Evolutionary conservation across 345 rosid genomes (phyloP), one percentile per base, ranked within the genome.

Genomic region (Camelina sativa): DNA sequence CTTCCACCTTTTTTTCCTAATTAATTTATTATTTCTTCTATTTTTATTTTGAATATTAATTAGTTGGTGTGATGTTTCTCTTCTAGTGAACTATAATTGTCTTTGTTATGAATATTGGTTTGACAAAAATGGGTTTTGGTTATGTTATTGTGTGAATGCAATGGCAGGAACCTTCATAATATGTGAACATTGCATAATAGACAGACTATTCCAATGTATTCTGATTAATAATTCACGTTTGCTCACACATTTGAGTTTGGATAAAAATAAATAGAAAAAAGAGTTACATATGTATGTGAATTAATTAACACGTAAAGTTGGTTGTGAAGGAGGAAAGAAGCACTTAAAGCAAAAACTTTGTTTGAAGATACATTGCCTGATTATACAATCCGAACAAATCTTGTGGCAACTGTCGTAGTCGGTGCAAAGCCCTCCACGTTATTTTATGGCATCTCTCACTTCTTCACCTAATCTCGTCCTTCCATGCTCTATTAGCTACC

Each of bases 11-110:
- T 0, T 17, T 16, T n/a, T 40, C 9, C 32, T 23, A 7, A 12
- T 52, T 2, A 16, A 53, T 40, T 52, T 25, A 11, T 11, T 62
- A 11, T 2, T 62, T 19, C 11, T 35, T 70, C 16, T 7, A 9
- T 12, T 3, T 22, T 17, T 16, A 1, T 28, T 6, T 38, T 12
- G 2, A 28, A 75, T 10, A 38, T 3, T 7, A 25, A 3, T 13
- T 61, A 54, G 28, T 52, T 76, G 4, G 13, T 62, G 47, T 59
- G 62, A 68, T 76, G 63, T 48, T 23, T 46, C 35, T 59, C 35
- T 59, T 15, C 4, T 38, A 19, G 48, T 61, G 17, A 38, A 34
- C 4, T 28, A 28, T 28, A 6, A 40, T 40, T 40, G 11, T 61
- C 32, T 1, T 58, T 30, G 15, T 48, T 20, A 25, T 65, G 60